These are phyloP conservation scores for Coleophoma crateriformis DNA, from an alignment of 2,329 filamentous ascomycete species.

Conservation along the genomic window DNA sequence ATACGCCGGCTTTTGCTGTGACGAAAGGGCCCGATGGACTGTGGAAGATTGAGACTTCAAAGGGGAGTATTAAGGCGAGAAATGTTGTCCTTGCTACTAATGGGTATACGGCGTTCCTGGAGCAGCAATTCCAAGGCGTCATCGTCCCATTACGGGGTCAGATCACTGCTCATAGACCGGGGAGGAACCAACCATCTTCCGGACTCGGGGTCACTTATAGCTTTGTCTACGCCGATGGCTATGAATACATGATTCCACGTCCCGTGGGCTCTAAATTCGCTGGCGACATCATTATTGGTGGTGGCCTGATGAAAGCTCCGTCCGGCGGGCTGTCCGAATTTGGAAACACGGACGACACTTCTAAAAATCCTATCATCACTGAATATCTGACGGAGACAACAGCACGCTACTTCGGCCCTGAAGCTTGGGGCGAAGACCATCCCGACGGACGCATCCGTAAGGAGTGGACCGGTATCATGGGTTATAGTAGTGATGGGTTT, in stretches of 20 bases:
- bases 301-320: constrained; percentile 12
- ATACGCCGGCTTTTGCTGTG: constrained; percentile 17
- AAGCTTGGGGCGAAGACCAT: constrained; percentile 40
- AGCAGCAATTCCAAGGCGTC: constrained; percentile 32
- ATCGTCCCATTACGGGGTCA: constrained; percentile 46
- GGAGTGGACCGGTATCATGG: constrained; percentile 54
- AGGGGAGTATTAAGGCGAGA: constrained; percentile 34
- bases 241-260: constrained; percentile 62
- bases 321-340: constrained; percentile 28
- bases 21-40: constrained; percentile 10
- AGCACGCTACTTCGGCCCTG: constrained; percentile 24
- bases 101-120: constrained; percentile 42
- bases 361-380: constrained; percentile 17
- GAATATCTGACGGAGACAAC: constrained; percentile 17
- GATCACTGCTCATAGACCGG: constrained; percentile 36
- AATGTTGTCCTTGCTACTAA: constrained; percentile 48
- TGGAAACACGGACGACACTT: constrained; percentile 35
- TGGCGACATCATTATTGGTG: constrained; percentile 27
- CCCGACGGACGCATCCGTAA: constrained; percentile 28
- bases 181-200: constrained; percentile 17
- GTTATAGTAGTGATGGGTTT: constrained; percentile 45
- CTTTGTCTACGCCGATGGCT: constrained; percentile 54
- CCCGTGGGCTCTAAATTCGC: constrained; percentile 35
- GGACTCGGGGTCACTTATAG: constrained; percentile 29
- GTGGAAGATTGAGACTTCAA: constrained; percentile 36